phyloP scores from a whole-genome alignment of 2,329 filamentous ascomycete species.

The Talaromyces amestolkiae region DNA sequence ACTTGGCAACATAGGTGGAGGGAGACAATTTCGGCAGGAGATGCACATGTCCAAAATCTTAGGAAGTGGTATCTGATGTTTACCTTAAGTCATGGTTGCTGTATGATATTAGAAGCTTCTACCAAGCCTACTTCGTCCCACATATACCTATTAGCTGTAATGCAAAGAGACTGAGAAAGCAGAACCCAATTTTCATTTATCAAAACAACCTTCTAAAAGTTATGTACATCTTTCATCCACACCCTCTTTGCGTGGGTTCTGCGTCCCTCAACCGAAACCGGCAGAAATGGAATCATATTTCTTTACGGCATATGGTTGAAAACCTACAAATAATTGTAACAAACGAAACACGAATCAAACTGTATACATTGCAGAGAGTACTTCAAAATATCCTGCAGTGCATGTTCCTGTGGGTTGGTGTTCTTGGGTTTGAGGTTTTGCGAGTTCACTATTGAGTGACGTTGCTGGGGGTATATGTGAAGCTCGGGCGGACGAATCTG shows the following conservation, averaged over 20 bases:
- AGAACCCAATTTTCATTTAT: background rate
- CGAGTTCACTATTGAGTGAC: conserved; percentile 53
- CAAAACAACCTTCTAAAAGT: conserved; percentile 2
- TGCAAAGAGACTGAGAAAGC: background rate
- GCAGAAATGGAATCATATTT: background rate
- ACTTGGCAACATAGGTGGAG: too few species aligned
- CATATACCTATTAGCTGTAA: background rate
- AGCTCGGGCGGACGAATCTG: conserved; percentile 80
- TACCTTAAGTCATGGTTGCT: background rate
- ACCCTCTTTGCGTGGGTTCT: background rate
- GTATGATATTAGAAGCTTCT: background rate
- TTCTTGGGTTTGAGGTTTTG: background rate
- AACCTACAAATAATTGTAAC: background rate
- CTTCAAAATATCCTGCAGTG: background rate
- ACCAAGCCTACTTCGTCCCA: background rate
- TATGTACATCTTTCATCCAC: conserved; percentile 1
- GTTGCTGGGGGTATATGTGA: conserved; percentile 66
- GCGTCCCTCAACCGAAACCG: background rate
- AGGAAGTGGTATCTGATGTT: background rate
- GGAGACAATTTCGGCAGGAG: too few species aligned
- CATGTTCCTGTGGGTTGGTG: background rate
- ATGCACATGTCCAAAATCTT: too few species aligned
- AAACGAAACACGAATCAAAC: background rate
- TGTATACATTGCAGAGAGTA: background rate
- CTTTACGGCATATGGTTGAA: background rate